Evolutionary conservation across 495 filamentous ascomycete species (phyloP), one percentile per base, ranked within the genome.

Genomic region (Penicillium canariense): DNA sequence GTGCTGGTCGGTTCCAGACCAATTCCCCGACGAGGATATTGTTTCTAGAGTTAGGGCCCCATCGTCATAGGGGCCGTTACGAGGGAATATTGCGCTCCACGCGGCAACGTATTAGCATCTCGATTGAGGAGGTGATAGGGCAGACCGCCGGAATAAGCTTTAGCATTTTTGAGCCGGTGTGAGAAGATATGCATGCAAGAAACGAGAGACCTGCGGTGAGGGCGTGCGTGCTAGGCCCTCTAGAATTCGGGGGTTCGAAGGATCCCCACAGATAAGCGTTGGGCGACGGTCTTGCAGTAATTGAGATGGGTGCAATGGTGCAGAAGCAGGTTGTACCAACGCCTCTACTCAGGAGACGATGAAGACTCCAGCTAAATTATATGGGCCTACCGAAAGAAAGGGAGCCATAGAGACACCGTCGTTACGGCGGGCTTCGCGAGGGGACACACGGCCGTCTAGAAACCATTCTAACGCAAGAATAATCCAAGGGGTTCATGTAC

Each of bases 1-100:
- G 40, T 48, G 52, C 38, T 65, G 55, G 55, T 52, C 42, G 38
- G 6, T 32, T 40, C 22, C 47, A 12, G 17, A 22, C 52, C 48
- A 50, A 50, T 14, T 42, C 36, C 28, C 10, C 9, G 17, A 58
- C 44, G 40, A 53, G 36, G 42, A 27, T 52, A 27, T 25, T 2
- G 20, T 23, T 42, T 42, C 10, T 42, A 42, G 11, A 14, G 12
- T 45, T 11, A 26, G 34, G 25, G 32, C 34, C 28, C 12, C 12
- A 20, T 35, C 15, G 35, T 12, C 18, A 18, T 18, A 22, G 44
- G 22, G 10, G 25, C 35, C 30, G 3, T 34, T 26, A 31, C 9
- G 5, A 45, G 31, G 25, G 20, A 12, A 5, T 25, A 15, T n/a
- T 49, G 23, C 14, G 23, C 48, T 12, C 36, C 18, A 12, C 20